Evolutionary conservation across 78 protist species (phyloP), one percentile per base, ranked within the genome.

Genomic region (Planoprotostelium fungivorum): DNA sequence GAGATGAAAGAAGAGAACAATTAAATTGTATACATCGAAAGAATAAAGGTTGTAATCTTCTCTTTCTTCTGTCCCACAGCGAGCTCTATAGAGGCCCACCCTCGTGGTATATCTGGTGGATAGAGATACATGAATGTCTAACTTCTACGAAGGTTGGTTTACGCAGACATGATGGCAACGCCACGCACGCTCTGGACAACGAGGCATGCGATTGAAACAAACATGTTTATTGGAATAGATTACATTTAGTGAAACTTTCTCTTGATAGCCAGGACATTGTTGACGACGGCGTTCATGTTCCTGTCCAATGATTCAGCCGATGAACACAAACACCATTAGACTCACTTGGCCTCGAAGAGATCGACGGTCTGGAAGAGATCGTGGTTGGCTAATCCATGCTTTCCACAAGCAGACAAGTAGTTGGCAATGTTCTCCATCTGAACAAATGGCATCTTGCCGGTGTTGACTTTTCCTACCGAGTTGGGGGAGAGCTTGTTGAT

Each of bases 401-500:
- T 35, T 37, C 36, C 87, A 34, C 89, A 83, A 1, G 91, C 93
- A n/a, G 36, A 1, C 35, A 91, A 23, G 87, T 83, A 91, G 36
- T 38, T 35, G 84, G 31, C 87, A 1, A 91, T 89, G 86, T 91
- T 91, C 86, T 91, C 93, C 93, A 91, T 91, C 36, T 89, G 83
- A 29, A 91, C 39, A 84, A 91, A 91, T 9, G 92, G 89, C 34
- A 29, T n/a, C 84, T 91, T 91, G n/a, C 34, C 36, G 29, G 89
- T 91, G 85, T 86, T 88, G 84, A 91, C 90, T 90, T 91, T 91
- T 10, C 38, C 38, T 16, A 91, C 85, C 25, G 91, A 35, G 1
- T 93, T 93, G 37, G 93, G 93, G 1, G 5, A 1, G 9, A 91
- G 84, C 29, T 1, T 25, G 35, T 91, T 91, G 39, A 90, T 34